phyloP scores from a whole-genome alignment of 306 rosid genomes.

The Rubus idaeus region DNA sequence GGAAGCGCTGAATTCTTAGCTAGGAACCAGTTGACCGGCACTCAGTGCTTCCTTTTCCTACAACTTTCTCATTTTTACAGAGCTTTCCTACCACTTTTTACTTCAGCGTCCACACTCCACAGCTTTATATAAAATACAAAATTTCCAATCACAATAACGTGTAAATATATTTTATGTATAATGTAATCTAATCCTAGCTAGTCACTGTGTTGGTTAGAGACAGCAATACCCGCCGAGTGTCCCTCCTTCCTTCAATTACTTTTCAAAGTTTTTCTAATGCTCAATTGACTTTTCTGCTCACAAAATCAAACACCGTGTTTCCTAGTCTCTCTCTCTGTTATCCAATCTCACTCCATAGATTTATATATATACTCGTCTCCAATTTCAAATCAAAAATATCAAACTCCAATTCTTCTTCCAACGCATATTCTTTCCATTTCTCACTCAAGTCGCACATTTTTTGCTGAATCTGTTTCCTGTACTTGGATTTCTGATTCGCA shows the following conservation, averaged over 20 bases:
- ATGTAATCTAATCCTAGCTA: background rate
- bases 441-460: background rate
- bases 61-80: background rate
- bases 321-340: background rate
- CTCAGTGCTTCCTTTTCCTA: background rate
- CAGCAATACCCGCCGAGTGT: constrained; percentile 3
- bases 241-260: background rate
- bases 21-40: constrained; percentile 9
- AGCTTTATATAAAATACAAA: background rate
- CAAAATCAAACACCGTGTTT: constrained; percentile 7
- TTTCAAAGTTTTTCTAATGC: background rate
- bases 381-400: background rate
- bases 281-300: background rate
- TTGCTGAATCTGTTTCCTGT: background rate
- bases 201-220: background rate
- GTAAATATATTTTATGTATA: background rate
- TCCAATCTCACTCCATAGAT: constrained; percentile 1
- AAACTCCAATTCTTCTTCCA: background rate
- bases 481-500: background rate
- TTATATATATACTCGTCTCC: background rate
- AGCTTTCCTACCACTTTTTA: background rate
- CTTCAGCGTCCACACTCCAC: background rate
- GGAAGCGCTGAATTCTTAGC: background rate
- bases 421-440: background rate
- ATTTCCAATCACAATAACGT: background rate